Base-by-base conservation (phyloP, 2,329 filamentous ascomycete species). In the Fusarium cicatricum region DNA sequence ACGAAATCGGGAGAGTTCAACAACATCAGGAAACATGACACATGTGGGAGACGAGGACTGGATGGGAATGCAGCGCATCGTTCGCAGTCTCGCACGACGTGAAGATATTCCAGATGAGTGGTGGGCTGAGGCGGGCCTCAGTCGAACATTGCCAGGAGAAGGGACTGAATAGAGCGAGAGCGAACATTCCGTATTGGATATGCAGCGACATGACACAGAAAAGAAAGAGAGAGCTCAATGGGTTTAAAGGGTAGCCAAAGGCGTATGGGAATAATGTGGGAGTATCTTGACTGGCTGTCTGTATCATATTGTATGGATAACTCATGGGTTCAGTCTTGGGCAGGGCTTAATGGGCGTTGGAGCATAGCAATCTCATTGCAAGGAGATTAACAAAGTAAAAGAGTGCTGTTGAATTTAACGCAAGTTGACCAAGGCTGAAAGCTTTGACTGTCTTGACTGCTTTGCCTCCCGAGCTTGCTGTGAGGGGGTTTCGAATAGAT, bases 71-170 rank as follows among this genome's bases (percentile, higher is more conserved):
- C 88, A 90, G 64, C 81, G 82, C 44, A 89, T 96, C 40, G 81
- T 95, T 31, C 85, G 88, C 64, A 82, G 85, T 37, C 80, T 96
- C 49, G 85, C 88, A 29, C 82, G 84, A 15, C 80, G 90, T 19
- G 84, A 91, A 68, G 90, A 93, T 65, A 89, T 95, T 48, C 89
- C 90, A 0, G 90, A 95, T 58, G 87, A 91, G 61, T 93, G 89
- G 86, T 96, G 91, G 91, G 85, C 85, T 54, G 83, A 85, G 67
- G 87, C 82, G 54, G 89, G 89, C 36, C 80, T 91, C 60, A 87
- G 81, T 67, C 83, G 87, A 60, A 87, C 80, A 12, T 74, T 85
- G 49, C 69, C 70, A 31, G 70, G 65, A 42, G 71, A 71, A 14
- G 63, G 58, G 17, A 56, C 57, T 12, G 67, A 69, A 34, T 71